Conservation (phyloP, 2,329 filamentous ascomycete species). For the Aspergillus sp. region DNA sequence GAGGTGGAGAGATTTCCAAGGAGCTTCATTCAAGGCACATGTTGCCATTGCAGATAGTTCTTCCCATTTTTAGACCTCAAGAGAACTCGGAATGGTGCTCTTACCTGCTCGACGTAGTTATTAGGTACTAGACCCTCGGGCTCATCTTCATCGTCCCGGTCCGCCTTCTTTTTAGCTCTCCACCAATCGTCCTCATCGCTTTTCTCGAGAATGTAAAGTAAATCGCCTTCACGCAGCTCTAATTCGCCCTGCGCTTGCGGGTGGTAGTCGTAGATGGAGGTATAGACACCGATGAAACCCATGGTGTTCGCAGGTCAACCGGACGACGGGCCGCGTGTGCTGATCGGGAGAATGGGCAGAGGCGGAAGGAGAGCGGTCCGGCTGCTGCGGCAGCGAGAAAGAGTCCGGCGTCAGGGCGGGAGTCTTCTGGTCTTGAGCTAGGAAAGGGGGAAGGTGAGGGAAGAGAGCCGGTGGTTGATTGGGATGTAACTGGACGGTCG, state of each 20-base stretch:
- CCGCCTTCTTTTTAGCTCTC: slow-evolving; percentile 90
- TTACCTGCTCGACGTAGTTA: slow-evolving; percentile 93
- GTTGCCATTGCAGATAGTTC: background rate
- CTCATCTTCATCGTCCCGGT: slow-evolving; percentile 81
- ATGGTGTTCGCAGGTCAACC: slow-evolving; percentile 49
- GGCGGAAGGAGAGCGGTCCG: slow-evolving; percentile 4
- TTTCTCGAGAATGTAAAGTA: slow-evolving; percentile 87
- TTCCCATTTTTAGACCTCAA: background rate
- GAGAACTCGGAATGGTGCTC: slow-evolving; percentile 24
- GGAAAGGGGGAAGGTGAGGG: background rate
- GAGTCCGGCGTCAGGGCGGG: background rate
- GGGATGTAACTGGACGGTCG: background rate
- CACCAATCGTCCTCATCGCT: slow-evolving; percentile 82
- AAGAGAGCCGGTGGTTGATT: background rate
- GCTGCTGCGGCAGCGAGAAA: slow-evolving; percentile 16
- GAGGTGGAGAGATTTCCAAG: background rate
- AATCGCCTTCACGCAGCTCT: slow-evolving; percentile 77
- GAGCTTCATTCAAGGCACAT: background rate
- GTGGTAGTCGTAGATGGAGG: slow-evolving; percentile 87
- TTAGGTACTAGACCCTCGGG: slow-evolving; percentile 86
- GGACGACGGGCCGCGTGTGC: slow-evolving; percentile 9
- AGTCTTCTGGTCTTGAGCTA: background rate
- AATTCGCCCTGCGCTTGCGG: slow-evolving; percentile 86
- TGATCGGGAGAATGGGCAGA: background rate
- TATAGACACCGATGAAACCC: slow-evolving; percentile 90